phyloP scores from a whole-genome alignment of 2,329 filamentous ascomycete genomes.

The Alternaria postmessia region DNA sequence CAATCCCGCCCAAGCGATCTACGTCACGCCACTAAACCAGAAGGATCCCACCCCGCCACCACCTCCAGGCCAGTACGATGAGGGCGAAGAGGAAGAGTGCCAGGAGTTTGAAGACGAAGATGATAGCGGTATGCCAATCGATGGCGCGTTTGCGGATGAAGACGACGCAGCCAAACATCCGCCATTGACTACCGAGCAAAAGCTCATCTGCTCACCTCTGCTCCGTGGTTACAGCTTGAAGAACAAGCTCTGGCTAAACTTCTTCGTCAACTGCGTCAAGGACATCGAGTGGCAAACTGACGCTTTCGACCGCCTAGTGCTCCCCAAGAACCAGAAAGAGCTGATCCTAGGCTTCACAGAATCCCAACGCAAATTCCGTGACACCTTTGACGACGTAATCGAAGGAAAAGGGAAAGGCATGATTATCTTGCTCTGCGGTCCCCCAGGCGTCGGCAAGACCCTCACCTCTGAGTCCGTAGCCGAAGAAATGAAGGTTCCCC shows the following conservation, averaged over 20 bases:
- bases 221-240: conserved; percentile 43
- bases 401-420: conserved; percentile 51
- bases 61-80: conserved; percentile 8
- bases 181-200: conserved; percentile 30
- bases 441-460: conserved; percentile 39
- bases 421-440: conserved; percentile 37
- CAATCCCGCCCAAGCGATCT: conserved; percentile 54
- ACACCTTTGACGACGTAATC: conserved; percentile 55
- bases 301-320: conserved; percentile 55
- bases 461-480: conserved; percentile 34
- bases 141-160: conserved; percentile 28
- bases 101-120: conserved; percentile 11
- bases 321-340: conserved; percentile 34
- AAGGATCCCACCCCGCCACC: conserved; percentile 27
- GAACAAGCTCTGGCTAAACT: conserved; percentile 39
- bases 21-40: conserved; percentile 47
- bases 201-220: conserved; percentile 56
- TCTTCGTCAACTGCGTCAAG: conserved; percentile 51
- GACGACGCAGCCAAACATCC: conserved; percentile 22
- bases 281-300: conserved; percentile 56
- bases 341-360: conserved; percentile 70
- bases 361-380: conserved; percentile 65
- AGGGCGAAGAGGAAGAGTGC: conserved; percentile 16
- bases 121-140: conserved; percentile 24
- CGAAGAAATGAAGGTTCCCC: conserved; percentile 29